These are phyloP conservation scores for Candida khao-thaluensis DNA, from an alignment of 805 yeast species.

Conservation along the genomic window DNA sequence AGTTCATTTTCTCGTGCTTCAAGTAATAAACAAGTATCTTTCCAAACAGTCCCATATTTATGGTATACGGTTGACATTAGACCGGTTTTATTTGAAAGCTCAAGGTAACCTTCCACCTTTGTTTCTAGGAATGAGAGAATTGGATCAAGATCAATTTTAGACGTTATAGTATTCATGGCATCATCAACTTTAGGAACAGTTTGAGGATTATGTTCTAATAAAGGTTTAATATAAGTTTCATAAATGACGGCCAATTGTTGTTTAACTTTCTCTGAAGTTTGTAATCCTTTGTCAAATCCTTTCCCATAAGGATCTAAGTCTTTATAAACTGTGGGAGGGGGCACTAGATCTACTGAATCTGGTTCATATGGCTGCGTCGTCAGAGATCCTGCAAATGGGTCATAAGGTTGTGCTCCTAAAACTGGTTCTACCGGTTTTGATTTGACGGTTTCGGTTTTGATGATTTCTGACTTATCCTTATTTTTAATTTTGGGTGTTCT, in stretches of 20 bases:
- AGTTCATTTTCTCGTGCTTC: constrained; percentile 28
- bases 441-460: not conserved
- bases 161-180: constrained; percentile 29
- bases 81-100: constrained; percentile 24
- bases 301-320: constrained; percentile 29
- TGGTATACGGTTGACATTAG: constrained; percentile 28
- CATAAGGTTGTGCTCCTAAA: constrained; percentile 19
- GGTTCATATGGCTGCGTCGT: not conserved
- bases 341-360: too few species aligned
- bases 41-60: constrained; percentile 28
- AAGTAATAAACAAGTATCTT: constrained; percentile 21
- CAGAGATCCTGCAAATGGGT: constrained; percentile 1
- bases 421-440: not conserved
- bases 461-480: too few species aligned
- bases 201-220: constrained; percentile 8
- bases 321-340: too few species aligned
- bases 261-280: constrained; percentile 26
- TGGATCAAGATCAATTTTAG: constrained; percentile 36
- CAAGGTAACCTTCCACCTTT: constrained; percentile 28
- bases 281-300: constrained; percentile 36
- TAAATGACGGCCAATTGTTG: constrained; percentile 14
- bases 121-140: constrained; percentile 28
- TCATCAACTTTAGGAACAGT: constrained; percentile 27
- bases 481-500: too few species aligned
- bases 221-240: constrained; percentile 14